phyloP scores from a whole-genome alignment of 2,329 filamentous ascomycete genomes.

The Fusarium stilboides region DNA sequence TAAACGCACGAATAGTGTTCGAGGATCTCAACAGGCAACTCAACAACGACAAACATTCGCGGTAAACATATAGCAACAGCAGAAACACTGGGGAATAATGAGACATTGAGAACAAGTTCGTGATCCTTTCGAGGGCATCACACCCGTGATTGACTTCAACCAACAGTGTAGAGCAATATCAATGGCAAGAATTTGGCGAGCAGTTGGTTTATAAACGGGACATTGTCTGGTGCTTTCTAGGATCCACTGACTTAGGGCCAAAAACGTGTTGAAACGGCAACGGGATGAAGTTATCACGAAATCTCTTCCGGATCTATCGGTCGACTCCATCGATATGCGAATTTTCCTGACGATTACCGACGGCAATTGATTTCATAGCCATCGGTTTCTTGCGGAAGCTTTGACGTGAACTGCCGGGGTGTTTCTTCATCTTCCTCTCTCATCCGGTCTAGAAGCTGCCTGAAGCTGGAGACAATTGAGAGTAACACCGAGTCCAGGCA shows the following conservation, averaged over 20 bases:
- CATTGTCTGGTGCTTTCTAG: not conserved
- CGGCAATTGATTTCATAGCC: constrained; percentile 7
- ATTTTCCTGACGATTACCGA: constrained; percentile 4
- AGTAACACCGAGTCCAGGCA: constrained; percentile 36
- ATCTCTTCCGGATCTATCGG: constrained; percentile 10
- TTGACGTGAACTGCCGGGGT: constrained; percentile 24
- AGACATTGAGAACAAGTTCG: not conserved
- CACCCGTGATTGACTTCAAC: constrained; percentile 22
- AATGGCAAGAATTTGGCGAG: not conserved
- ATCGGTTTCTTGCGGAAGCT: constrained; percentile 14
- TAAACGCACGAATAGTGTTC: not conserved
- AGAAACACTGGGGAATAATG: not conserved
- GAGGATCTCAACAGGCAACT: not conserved
- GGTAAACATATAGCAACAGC: not conserved
- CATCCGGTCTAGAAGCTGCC: constrained; percentile 16
- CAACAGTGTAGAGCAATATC: not conserved
- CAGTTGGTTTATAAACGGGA: not conserved
- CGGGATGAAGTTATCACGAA: constrained; percentile 29
- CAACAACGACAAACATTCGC: not conserved
- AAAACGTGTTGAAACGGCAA: constrained; percentile 27
- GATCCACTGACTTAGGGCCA: constrained; percentile 16
- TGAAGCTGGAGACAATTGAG: constrained; percentile 19
- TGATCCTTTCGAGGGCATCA: not conserved
- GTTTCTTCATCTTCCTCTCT: constrained; percentile 5
- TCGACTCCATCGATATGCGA: not conserved